Conservation (phyloP, 805 yeast genomes). For the Pichia cabralensis region DNA sequence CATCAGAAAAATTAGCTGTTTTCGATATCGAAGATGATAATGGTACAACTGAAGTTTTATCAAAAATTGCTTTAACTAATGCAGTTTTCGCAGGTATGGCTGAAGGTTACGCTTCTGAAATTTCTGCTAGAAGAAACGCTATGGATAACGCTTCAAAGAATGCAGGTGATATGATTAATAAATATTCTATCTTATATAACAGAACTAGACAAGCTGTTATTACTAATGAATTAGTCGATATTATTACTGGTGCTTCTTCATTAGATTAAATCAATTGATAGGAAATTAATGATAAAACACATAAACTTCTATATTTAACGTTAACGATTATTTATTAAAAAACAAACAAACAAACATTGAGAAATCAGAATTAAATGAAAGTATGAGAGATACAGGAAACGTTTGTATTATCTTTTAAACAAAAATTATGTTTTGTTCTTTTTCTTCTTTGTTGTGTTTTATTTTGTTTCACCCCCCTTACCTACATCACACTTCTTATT, state of each 20-base stretch:
- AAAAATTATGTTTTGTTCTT: too few species aligned
- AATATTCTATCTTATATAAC: constrained; percentile 95
- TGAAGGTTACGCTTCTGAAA: constrained; percentile 97
- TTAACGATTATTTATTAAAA: too few species aligned
- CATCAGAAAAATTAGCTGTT: constrained; percentile 76
- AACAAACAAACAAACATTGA: too few species aligned
- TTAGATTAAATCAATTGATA: constrained; percentile 49
- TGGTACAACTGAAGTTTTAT: constrained; percentile 52
- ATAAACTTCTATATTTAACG: too few species aligned
- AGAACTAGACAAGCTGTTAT: constrained; percentile 99
- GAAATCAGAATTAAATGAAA: too few species aligned
- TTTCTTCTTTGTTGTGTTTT: too few species aligned
- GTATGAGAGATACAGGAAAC: too few species aligned
- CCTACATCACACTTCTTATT: too few species aligned
- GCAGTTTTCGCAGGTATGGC: constrained; percentile 85
- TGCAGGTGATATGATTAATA: constrained; percentile 97
- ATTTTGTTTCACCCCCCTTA: too few species aligned
- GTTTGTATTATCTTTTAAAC: too few species aligned
- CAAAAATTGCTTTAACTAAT: constrained; percentile 88
- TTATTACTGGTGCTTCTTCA: constrained; percentile 99
- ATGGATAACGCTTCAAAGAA: constrained; percentile 99
- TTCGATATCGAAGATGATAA: constrained; percentile 71
- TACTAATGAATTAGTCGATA: constrained; percentile 98
- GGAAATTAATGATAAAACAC: too few species aligned
- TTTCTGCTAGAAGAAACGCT: constrained; percentile 98